Evolutionary conservation across 164 flowering plant species (phyloP).

Genomic region (Dillenia suffruticosa): DNA sequence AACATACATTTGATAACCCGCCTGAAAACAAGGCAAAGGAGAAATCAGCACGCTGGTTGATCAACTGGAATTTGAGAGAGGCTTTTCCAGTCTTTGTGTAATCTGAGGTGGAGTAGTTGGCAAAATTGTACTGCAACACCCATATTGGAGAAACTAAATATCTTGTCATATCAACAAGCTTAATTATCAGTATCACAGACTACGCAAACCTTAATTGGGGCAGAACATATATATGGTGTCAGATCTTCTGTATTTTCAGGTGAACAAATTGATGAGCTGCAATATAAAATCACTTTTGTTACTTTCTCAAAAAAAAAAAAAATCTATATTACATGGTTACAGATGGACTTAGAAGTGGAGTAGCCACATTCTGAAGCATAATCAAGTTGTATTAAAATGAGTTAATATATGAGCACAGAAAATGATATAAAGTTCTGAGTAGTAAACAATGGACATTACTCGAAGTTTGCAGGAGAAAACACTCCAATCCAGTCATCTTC

Average conservation of each 20-base stretch:
- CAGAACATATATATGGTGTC: slow-evolving; percentile 42
- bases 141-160: not conserved
- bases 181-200: not conserved
- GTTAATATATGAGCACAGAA: not conserved
- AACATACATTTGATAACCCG: slow-evolving; percentile 19
- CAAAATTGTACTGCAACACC: slow-evolving; percentile 18
- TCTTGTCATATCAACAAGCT: not conserved
- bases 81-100: slow-evolving; percentile 23
- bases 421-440: not conserved
- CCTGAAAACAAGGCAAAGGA: slow-evolving; percentile 30
- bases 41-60: slow-evolving; percentile 32
- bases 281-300: slow-evolving; percentile 6
- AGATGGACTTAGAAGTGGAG: too few relatives aligned
- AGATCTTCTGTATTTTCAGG: slow-evolving; percentile 14
- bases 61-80: slow-evolving; percentile 18
- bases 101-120: slow-evolving; percentile 10
- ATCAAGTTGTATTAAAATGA: slow-evolving; percentile 13
- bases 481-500: slow-evolving; percentile 30
- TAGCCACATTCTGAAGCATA: too few relatives aligned
- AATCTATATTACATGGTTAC: too few relatives aligned
- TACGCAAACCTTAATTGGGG: slow-evolving; percentile 59
- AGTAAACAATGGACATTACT: slow-evolving; percentile 13
- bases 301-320: not conserved
- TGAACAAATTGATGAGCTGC: slow-evolving; percentile 52
- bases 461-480: slow-evolving; percentile 33